A percentile compares a stretch with the other conserved stretches of the same genome.
These are phyloP conservation scores for Pseudoperonospora humuli DNA, from an alignment of 352 stramenopile genomes.

Conservation along the genomic window DNA sequence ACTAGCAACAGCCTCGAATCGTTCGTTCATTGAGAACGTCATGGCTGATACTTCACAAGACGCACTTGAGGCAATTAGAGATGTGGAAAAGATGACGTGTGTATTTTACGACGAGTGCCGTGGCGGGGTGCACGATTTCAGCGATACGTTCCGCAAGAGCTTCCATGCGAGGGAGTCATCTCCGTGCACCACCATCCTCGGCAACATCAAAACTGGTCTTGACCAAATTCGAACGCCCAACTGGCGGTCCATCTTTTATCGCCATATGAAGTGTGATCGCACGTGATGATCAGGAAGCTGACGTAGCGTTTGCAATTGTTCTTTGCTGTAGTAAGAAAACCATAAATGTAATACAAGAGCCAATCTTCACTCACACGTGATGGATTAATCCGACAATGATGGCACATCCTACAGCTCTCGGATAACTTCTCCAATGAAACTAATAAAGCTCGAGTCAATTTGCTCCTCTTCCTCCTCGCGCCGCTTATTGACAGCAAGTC, in stretches of 20 bases:
- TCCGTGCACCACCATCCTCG: conserved; percentile 56
- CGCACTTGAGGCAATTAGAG: conserved; percentile 38
- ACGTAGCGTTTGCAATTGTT: conserved; percentile 10
- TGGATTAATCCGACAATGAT: conserved; percentile 17
- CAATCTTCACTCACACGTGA: conserved; percentile 16
- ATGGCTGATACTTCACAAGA: conserved; percentile 15
- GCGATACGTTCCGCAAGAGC: conserved; percentile 46
- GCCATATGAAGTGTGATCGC: conserved; percentile 50
- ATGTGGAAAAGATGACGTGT: conserved; percentile 87
- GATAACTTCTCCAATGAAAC: conserved; percentile 73
- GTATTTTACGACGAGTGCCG: conserved; percentile 84
- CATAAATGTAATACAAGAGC: conserved; percentile 19
- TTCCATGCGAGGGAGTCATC: conserved; percentile 54
- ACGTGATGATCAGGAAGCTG: conserved; percentile 5
- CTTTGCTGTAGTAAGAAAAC: conserved; percentile 14
- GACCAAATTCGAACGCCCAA: conserved; percentile 58
- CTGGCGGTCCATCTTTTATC: conserved; percentile 66
- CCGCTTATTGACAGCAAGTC: conserved; percentile 50
- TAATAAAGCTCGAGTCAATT: conserved; percentile 80
- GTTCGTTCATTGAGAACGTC: conserved; percentile 20
- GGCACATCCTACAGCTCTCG: conserved; percentile 44
- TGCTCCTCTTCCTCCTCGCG: conserved; percentile 63
- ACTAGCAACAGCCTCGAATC: conserved; percentile 36
- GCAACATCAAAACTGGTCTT: conserved; percentile 42
- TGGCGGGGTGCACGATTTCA: conserved; percentile 59